A percentile compares a stretch with the other conserved stretches of the same genome.
These are phyloP conservation scores for Actinomucor elegans DNA, from an alignment of 371 early-diverging fungal species.

Conservation along the genomic window DNA sequence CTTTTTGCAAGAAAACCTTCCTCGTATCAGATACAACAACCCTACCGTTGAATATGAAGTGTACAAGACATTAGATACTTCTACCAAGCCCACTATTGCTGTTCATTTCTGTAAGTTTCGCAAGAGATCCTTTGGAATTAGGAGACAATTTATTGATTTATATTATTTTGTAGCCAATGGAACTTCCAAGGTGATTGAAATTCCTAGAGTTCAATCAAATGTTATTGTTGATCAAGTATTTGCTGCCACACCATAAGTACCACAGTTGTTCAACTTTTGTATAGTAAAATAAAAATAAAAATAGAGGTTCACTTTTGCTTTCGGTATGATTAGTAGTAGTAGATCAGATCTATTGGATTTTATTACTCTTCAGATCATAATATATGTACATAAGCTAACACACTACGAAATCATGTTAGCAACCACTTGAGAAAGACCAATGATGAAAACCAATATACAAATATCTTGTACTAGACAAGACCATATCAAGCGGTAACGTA, in stretches of 20 bases:
- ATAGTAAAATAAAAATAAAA: too few species aligned
- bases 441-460: constrained; percentile 54
- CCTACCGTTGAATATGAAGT: constrained; percentile 55
- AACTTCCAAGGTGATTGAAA: constrained; percentile 43
- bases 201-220: constrained; percentile 53
- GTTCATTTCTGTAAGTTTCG: constrained; percentile 54
- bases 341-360: too few species aligned
- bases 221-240: constrained; percentile 54
- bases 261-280: neutral
- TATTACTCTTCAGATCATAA: too few species aligned
- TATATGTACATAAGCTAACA: too few species aligned
- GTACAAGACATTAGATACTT: constrained; percentile 45
- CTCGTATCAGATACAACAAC: constrained; percentile 65
- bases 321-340: too few species aligned
- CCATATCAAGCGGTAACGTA: constrained; percentile 64
- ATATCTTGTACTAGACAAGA: constrained; percentile 56
- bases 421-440: constrained; percentile 48
- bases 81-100: constrained; percentile 49
- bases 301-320: too few species aligned
- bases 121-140: neutral
- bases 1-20: constrained; percentile 60
- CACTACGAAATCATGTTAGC: too few species aligned
- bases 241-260: constrained; percentile 34
- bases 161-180: constrained; percentile 35
- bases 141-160: neutral